Percentiles rank a stretch among this genome's conserved stretches.
Conservation (phyloP, 768 basidiomycete genomes). For the Russula sp. region DNA sequence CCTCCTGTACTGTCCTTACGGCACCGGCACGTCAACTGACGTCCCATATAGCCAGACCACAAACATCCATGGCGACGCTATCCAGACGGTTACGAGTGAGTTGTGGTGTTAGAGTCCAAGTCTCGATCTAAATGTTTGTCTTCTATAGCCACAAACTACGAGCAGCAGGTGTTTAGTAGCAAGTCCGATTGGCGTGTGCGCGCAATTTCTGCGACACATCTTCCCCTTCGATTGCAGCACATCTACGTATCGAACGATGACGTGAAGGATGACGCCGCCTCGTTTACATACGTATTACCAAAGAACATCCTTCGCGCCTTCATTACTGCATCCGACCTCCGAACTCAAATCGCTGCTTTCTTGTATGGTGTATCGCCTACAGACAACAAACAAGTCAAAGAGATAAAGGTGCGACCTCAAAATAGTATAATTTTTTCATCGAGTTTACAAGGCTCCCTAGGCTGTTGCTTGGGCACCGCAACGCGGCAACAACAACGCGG, state of each 20-base stretch:
- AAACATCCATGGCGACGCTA: conserved; percentile 94
- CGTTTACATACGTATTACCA: conserved; percentile 92
- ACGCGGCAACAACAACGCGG: conserved; percentile 89
- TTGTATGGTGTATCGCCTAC: conserved; percentile 90
- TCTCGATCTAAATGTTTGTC: conserved; percentile 8
- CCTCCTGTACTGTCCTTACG: conserved; percentile 9
- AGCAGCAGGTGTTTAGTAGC: conserved; percentile 97
- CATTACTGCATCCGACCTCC: conserved; percentile 87
- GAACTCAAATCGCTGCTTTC: conserved; percentile 94
- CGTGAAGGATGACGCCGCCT: conserved; percentile 95
- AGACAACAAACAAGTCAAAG: conserved; percentile 98
- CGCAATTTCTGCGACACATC: conserved; percentile 95
- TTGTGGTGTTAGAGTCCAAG: conserved; percentile 6
- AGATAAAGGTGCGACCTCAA: conserved; percentile 66
- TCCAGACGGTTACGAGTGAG: conserved; percentile 90
- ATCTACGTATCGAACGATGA: conserved; percentile 99
- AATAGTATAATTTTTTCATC: not conserved
- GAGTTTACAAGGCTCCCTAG: conserved; percentile 35
- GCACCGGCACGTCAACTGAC: conserved; percentile 20
- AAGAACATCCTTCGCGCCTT: conserved; percentile 96
- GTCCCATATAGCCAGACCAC: conserved; percentile 70
- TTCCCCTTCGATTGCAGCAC: conserved; percentile 93
- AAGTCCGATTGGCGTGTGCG: conserved; percentile 99
- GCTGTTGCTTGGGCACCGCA: conserved; percentile 98
- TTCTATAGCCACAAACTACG: conserved; percentile 82